Evolutionary conservation across 2,329 filamentous ascomycete species (phyloP).

Genomic region (Fusarium sp.): DNA sequence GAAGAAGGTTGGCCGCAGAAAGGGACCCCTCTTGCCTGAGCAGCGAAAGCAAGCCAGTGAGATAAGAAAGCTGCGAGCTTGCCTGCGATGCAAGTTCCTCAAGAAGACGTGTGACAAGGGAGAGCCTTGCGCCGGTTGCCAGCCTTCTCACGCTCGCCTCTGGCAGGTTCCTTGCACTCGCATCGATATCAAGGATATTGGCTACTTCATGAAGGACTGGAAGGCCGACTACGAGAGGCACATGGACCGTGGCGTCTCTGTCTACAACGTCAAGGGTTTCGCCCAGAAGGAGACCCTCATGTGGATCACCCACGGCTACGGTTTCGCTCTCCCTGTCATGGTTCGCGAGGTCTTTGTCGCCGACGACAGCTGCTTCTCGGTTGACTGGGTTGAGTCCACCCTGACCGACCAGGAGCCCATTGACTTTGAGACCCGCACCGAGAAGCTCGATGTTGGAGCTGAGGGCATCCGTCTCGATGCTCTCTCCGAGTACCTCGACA

Average conservation of each 20-base stretch:
- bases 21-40: slow-evolving; percentile 90
- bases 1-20: slow-evolving; percentile 93
- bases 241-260: slow-evolving; percentile 85
- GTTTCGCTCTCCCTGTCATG: slow-evolving; percentile 91
- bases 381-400: slow-evolving; percentile 92
- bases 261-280: slow-evolving; percentile 94
- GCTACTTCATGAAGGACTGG: slow-evolving; percentile 99
- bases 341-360: slow-evolving; percentile 93
- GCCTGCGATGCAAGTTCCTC: slow-evolving; percentile 95
- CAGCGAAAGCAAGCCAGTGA: slow-evolving; percentile 97
- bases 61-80: slow-evolving; percentile 94
- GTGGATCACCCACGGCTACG: slow-evolving; percentile 97
- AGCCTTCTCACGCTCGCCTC: slow-evolving; percentile 92
- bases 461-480: slow-evolving; percentile 86
- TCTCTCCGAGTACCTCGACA: slow-evolving; percentile 92
- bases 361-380: slow-evolving; percentile 90
- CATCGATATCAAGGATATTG: slow-evolving; percentile 98
- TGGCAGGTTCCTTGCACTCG: slow-evolving; percentile 99
- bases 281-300: slow-evolving; percentile 75
- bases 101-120: slow-evolving; percentile 99
- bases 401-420: slow-evolving; percentile 76
- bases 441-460: slow-evolving; percentile 88
- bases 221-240: slow-evolving; percentile 96
- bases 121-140: slow-evolving; percentile 93
- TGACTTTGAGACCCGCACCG: slow-evolving; percentile 87